These are phyloP conservation scores for Globisporangium middletonii DNA, from an alignment of 352 stramenopile species.

Conservation along the genomic window DNA sequence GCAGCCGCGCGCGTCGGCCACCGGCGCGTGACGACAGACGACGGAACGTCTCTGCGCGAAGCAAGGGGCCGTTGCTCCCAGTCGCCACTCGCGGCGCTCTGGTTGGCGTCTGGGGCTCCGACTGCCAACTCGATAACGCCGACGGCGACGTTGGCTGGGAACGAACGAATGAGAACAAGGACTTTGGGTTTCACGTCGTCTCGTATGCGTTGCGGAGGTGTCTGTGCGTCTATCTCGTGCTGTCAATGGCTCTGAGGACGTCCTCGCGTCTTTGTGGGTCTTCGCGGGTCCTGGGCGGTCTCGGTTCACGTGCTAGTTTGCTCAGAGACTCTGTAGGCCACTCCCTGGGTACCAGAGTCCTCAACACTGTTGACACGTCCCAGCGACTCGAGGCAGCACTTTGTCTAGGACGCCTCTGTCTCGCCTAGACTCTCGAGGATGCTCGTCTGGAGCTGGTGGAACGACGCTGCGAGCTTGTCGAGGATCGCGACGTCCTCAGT, in stretches of 20 bases:
- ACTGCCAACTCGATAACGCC: slow-evolving; percentile 8
- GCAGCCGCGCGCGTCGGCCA: slow-evolving; percentile 11
- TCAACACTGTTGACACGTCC: too few species aligned
- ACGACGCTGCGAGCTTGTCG: slow-evolving; percentile 71
- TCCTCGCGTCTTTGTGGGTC: background rate
- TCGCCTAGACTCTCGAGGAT: slow-evolving; percentile 82
- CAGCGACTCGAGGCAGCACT: background rate
- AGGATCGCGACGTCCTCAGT: slow-evolving; percentile 75
- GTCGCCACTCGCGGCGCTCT: too few species aligned
- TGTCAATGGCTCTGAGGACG: background rate
- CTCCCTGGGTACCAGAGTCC: too few species aligned
- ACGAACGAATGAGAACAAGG: slow-evolving; percentile 2
- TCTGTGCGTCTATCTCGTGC: background rate
- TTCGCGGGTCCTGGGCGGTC: too few species aligned
- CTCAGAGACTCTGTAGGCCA: too few species aligned
- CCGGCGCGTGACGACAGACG: too few species aligned
- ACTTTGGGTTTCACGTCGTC: slow-evolving; percentile 1
- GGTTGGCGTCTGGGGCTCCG: background rate
- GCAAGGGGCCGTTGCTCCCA: too few species aligned
- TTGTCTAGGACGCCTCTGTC: slow-evolving; percentile 4
- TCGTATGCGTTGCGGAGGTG: background rate
- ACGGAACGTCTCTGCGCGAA: too few species aligned
- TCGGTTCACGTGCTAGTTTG: too few species aligned
- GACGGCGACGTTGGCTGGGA: slow-evolving; percentile 8
- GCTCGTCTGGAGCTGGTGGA: slow-evolving; percentile 70